Conservation (phyloP, 148 eudicot species). For the Agrostemma githago region DNA sequence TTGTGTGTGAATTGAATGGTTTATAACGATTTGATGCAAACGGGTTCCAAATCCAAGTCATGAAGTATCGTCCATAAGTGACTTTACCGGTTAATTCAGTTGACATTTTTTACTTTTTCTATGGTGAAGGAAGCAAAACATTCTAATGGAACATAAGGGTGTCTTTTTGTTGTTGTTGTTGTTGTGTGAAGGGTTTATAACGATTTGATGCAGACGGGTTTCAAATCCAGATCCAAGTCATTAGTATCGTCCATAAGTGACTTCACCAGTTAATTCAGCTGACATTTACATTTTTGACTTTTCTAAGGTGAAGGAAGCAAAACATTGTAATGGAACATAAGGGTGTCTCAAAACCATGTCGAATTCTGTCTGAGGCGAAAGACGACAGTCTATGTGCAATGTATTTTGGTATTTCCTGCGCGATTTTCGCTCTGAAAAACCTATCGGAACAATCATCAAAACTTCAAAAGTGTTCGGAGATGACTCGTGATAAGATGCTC, state of each 20-base stretch:
- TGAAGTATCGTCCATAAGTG: background rate
- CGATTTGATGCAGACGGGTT: too few species aligned
- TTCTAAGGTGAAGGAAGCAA: conserved; percentile 15
- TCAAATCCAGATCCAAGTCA: background rate
- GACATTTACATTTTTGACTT: background rate
- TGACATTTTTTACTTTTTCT: too few species aligned
- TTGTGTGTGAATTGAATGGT: too few species aligned
- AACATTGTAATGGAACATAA: conserved; percentile 51
- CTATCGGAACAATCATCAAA: conserved; percentile 31
- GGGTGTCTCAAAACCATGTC: conserved; percentile 29
- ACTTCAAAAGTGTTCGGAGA: conserved; percentile 41
- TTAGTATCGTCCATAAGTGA: background rate
- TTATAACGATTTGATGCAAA: too few species aligned
- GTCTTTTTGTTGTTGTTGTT: too few species aligned
- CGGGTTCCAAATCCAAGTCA: background rate
- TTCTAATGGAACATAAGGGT: too few species aligned
- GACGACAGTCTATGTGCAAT: conserved; percentile 54
- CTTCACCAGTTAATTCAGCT: background rate
- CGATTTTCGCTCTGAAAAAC: conserved; percentile 49
- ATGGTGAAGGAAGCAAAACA: too few species aligned
- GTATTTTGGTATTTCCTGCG: conserved; percentile 74
- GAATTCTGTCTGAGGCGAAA: conserved; percentile 35
- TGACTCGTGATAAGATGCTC: conserved; percentile 46
- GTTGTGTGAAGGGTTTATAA: too few species aligned
- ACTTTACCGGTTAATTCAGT: background rate